Base-by-base conservation (phyloP, 768 basidiomycete genomes). In the Mycena floridula region DNA sequence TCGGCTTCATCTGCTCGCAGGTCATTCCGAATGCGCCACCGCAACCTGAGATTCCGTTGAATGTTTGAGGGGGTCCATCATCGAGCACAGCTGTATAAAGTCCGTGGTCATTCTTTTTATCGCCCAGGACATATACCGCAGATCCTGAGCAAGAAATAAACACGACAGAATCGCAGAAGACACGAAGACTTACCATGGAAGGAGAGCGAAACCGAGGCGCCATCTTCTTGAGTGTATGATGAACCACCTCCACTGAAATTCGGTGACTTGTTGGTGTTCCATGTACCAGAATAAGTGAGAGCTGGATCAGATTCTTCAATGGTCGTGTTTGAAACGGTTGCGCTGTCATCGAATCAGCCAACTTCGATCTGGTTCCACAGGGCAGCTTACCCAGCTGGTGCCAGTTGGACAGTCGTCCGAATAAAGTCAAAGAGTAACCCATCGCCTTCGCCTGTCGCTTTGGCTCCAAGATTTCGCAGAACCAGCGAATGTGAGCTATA, bases 81-180 rank as follows among this genome's bases (percentile, higher is more conserved):
- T 75, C 73, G 4, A 75, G 57, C 6, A 51, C 53, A 20, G 73
- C 67, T 18, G 56, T 62, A 54, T 71, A 76, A 7, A 65, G 51
- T 1, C 74, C 63, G 46, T 76, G 73, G 51, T 75, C 69, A 43
- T 72, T 72, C 52, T 69, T 72, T 52, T 72, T 73, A 57, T 74
- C 73, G 3, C 74, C 73, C 28, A 70, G 64, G 12, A 74, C 60
- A 43, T 69, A 72, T 22, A 74, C 54, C 1, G 70, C 67, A 18
- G 70, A 70, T 30, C 68, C 72, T 72, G 47, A n/a, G n/a, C 3
- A 37, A 7, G 21, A 15, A 27, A 40, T 12, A 21, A 23, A 37
- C 23, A 26, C 13, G 11, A 28, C 39, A 12, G 28, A 9, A 4
- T 36, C 12, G 24, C 4, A 5, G n/a, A 11, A 25, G 21, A 43